Evolutionary conservation across 176 grass and related monocot genomes (phyloP).

Genomic region (Rhynchospora tenuis): DNA sequence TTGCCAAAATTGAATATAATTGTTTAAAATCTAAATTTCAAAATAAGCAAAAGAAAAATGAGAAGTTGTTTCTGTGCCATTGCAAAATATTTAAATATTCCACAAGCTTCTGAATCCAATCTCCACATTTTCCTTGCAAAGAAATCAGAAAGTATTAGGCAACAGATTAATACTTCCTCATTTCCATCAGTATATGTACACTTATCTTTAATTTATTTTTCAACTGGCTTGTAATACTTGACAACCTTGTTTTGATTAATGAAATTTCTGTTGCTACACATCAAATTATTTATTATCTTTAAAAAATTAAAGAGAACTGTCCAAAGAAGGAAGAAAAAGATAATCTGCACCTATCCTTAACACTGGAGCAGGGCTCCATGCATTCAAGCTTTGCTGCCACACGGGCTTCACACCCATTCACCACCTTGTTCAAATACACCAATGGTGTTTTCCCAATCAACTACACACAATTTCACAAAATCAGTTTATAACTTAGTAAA

Average conservation of each 20-base stretch:
- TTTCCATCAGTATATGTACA: neutral
- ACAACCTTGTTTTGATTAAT: neutral
- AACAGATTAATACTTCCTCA: neutral
- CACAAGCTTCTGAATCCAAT: neutral
- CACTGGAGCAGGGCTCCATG: slow-evolving; percentile 54
- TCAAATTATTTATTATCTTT: neutral
- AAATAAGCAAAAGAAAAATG: neutral
- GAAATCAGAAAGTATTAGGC: neutral
- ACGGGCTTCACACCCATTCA: slow-evolving; percentile 30
- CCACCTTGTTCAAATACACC: slow-evolving; percentile 48
- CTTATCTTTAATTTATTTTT: neutral
- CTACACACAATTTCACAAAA: slow-evolving; percentile 20
- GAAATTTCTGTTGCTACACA: neutral
- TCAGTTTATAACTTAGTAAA: neutral
- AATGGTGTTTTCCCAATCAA: slow-evolving; percentile 48
- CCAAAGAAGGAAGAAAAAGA: neutral
- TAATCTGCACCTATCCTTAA: slow-evolving; percentile 41
- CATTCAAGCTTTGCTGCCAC: slow-evolving; percentile 48
- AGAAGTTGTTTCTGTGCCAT: neutral
- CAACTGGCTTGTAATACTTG: neutral
- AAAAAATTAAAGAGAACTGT: neutral
- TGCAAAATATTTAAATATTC: neutral
- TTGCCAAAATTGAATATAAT: neutral
- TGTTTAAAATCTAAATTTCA: neutral
- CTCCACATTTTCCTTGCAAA: neutral